Evolutionary conservation across 139 green algal genomes (phyloP).

Genomic region (Chlorella sp.): DNA sequence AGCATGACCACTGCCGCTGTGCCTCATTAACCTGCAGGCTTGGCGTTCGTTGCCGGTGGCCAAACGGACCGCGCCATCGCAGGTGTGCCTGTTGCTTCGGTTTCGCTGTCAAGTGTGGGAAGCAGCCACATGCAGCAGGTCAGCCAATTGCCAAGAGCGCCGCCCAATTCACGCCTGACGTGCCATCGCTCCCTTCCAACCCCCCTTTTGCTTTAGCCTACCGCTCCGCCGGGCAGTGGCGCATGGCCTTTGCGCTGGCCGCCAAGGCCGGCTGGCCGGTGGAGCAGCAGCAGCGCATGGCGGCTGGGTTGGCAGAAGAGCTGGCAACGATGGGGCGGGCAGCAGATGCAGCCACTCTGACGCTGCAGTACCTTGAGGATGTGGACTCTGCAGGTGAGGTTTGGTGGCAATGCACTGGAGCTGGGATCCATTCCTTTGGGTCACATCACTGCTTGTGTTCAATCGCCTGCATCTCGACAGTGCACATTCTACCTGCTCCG

Average conservation of each 20-base stretch:
- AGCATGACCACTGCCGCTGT: background rate
- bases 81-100: background rate
- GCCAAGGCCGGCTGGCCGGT: slow-evolving; percentile 50
- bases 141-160: no score
- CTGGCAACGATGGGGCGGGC: slow-evolving; percentile 57
- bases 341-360: slow-evolving; percentile 71
- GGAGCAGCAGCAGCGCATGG: slow-evolving; percentile 54
- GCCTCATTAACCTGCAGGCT: slow-evolving; percentile 38
- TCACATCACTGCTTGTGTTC: no score
- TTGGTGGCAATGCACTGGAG: no score
- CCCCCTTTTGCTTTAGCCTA: slow-evolving; percentile 60
- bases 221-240: slow-evolving; percentile 76
- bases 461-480: background rate
- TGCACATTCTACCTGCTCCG: background rate
- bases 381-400: slow-evolving; percentile 21
- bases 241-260: slow-evolving; percentile 77
- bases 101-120: no score
- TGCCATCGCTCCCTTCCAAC: background rate
- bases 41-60: slow-evolving; percentile 74
- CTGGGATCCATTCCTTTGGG: no score
- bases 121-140: no score
- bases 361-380: slow-evolving; percentile 59
- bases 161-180: background rate
- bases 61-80: slow-evolving; percentile 54
- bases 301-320: slow-evolving; percentile 69